A percentile compares a stretch with the other conserved stretches of the same genome.
phyloP scores from a whole-genome alignment of 352 stramenopile genomes.

The Phytopythium sindhum region DNA sequence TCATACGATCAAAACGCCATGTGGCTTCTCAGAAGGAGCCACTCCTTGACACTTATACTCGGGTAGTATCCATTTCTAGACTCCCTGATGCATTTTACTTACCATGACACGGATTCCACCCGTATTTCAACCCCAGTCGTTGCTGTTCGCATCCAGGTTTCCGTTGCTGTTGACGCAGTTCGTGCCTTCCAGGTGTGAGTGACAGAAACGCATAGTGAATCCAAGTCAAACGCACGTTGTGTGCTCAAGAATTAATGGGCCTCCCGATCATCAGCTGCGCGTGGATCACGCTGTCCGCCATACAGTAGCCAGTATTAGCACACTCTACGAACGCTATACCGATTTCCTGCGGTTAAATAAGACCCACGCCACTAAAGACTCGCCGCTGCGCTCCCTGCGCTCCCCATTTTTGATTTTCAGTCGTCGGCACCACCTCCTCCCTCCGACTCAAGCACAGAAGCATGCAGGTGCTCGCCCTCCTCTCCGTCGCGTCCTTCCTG shows the following conservation, averaged over 20 bases:
- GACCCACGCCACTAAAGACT: neutral
- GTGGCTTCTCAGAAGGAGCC: neutral
- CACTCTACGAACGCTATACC: neutral
- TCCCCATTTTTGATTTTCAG: conserved; percentile 5
- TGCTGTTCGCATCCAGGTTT: neutral
- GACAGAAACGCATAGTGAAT: neutral
- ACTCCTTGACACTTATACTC: neutral
- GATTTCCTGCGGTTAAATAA: neutral
- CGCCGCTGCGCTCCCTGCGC: neutral
- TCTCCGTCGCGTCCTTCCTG: conserved; percentile 20
- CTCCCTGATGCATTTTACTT: too few species aligned
- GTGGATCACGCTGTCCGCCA: neutral
- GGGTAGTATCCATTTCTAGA: neutral
- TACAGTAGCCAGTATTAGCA: neutral
- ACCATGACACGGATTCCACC: neutral
- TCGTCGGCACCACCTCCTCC: neutral
- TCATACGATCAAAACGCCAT: neutral
- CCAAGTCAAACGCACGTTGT: neutral
- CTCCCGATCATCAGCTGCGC: neutral
- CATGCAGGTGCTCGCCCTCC: conserved; percentile 13
- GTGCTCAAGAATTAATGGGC: too few species aligned
- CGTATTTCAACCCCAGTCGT: neutral
- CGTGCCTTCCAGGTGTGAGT: too few species aligned
- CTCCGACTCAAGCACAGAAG: neutral
- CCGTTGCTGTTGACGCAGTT: neutral